Evolutionary conservation across 495 filamentous ascomycete species (phyloP), one percentile per base, ranked within the genome.

Genomic region (Tricharina praecox): DNA sequence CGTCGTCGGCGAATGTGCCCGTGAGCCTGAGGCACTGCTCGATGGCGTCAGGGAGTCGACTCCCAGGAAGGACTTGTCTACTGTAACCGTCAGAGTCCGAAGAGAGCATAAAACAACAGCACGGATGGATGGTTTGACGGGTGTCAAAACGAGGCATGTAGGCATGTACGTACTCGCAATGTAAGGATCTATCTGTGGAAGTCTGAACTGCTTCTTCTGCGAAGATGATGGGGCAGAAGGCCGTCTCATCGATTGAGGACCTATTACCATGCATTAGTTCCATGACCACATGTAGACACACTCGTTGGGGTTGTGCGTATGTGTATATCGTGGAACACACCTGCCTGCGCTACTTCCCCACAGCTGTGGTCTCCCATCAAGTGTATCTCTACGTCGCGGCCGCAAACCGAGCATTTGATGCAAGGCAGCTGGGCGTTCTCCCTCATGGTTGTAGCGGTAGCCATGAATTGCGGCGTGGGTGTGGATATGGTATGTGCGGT

Each of bases 401-500:
- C 77, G 61, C 90, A 97, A 62, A 71, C 81, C 41, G 92, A 96
- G 68, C 90, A 97, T 76, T 94, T 96, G 64, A 97, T 85, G 16
- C 77, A 77, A 57, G 88, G 86, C 69, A 97, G 70, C 42, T 87
- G 77, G 67, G 74, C 77, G 67, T 75, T 74, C 50, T 74, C 70
- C 56, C 77, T 66, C 53, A 67, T 64, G 33, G 64, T 51, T 26
- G 63, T 62, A 51, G 69, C 66, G 71, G 71, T 74, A 18, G 49
- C 61, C 47, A 43, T 47, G 34, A 35, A 15, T 51, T n/a, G n/a
- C n/a, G n/a, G n/a, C n/a, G n/a, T n/a, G n/a, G n/a, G n/a, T n/a
- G n/a, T n/a, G n/a, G n/a, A n/a, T n/a, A n/a, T n/a, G n/a, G n/a
- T n/a, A n/a, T n/a, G n/a, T n/a, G n/a, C n/a, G n/a, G n/a, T n/a